Evolutionary conservation across 257 asterid species (phyloP), one percentile per base, ranked within the genome.

Genomic region (Solanum etuberosum): DNA sequence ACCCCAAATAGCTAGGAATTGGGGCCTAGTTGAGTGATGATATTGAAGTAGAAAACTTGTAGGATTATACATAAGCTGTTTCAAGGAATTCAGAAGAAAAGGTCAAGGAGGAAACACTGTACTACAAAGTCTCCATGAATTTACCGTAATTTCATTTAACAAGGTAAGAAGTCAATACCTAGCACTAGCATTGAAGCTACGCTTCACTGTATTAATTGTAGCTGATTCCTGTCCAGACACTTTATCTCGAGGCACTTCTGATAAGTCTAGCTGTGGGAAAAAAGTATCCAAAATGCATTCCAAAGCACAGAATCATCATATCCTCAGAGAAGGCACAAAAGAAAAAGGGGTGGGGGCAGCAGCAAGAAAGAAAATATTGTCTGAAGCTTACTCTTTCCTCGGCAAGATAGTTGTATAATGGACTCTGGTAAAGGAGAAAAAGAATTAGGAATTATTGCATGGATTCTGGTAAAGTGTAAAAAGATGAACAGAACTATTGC

Each of bases 141-240:
- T 40, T 73, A 42, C 57, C 76, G 72, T 72, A 72, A 9, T 14
- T 77, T 91, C 40, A 61, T 82, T 77, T 87, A 59, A 80, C 59
- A 82, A 67, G 85, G 67, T 61, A 27, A 59, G 59, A 46, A 87
- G 21, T 20, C 73, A 68, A 83, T 94, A 95, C 99, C 96, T 91
- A 83, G 86, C 88, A 86, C 73, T 88, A 90, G 90, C 89, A 86
- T 86, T 89, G 87, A 87, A 88, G 94, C 29, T 80, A 10, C 37
- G 92, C 86, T 91, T 92, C 5, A 89, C 78, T 77, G 91, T 86
- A 86, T 74, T 85, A 77, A 90, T 87, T 89, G 93, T 93, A 83
- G 95, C 94, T 72, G 95, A 87, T 68, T 89, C 91, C 89, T 97
- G 99, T 54, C 98, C 99, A 35, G 99, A 97, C 86, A 95, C 93